phyloP scores from a whole-genome alignment of 306 rosid species.

The Gillenia trifoliata region DNA sequence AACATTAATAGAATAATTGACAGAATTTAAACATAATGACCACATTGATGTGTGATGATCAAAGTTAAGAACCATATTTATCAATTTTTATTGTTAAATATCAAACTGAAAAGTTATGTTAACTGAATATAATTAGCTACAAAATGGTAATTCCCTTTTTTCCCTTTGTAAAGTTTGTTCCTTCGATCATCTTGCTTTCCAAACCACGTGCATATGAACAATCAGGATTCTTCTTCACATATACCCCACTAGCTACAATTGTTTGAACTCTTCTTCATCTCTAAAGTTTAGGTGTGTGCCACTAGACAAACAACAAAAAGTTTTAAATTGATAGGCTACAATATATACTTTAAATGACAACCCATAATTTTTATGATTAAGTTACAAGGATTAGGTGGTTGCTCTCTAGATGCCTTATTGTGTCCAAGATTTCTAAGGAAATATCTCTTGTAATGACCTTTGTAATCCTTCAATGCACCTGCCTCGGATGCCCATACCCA shows the following conservation, averaged over 20 bases:
- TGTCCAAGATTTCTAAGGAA: not conserved
- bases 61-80: too few relatives aligned
- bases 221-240: not conserved
- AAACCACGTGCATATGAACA: not conserved
- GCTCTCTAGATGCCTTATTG: conserved; percentile 2
- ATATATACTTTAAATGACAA: not conserved
- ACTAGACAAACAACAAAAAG: not conserved
- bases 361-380: not conserved
- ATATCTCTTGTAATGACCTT: not conserved
- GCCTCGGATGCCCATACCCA: not conserved
- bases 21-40: too few relatives aligned
- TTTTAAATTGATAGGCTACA: not conserved
- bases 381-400: conserved; percentile 4
- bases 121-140: too few relatives aligned
- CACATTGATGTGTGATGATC: too few relatives aligned
- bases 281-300: not conserved
- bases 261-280: not conserved
- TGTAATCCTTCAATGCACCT: not conserved
- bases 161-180: not conserved
- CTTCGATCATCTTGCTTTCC: not conserved
- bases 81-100: too few relatives aligned
- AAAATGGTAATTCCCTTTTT: not conserved
- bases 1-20: too few relatives aligned
- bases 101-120: too few relatives aligned
- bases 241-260: too few relatives aligned